These are phyloP conservation scores for Solanum habrochaites DNA, from an alignment of 257 asterid genomes.

Conservation along the genomic window DNA sequence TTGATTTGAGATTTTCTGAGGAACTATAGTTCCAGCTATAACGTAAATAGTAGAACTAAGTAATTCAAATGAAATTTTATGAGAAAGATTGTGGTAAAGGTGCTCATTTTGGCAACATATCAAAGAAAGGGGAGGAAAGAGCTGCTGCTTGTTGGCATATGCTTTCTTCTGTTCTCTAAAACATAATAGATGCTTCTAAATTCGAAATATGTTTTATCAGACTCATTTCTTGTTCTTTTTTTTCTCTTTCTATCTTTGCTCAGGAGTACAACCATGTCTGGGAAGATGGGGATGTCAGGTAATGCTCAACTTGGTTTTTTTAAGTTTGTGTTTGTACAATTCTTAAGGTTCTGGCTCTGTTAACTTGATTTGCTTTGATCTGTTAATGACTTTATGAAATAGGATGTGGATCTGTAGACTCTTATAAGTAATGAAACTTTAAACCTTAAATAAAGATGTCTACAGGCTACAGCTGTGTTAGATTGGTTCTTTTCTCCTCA, in stretches of 20 bases:
- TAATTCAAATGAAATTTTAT: neutral
- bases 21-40: neutral
- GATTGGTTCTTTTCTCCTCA: neutral
- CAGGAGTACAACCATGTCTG: conserved; percentile 90
- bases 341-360: neutral
- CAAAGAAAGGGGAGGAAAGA: neutral
- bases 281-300: conserved; percentile 98
- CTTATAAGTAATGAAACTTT: neutral
- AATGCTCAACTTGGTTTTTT: conserved; percentile 2
- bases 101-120: neutral
- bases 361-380: neutral
- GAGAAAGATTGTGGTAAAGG: neutral
- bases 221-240: neutral
- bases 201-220: neutral
- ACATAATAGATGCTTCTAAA: neutral
- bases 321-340: neutral
- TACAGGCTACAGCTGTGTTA: neutral
- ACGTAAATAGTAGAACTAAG: neutral
- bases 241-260: conserved; percentile 1
- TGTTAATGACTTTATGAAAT: neutral
- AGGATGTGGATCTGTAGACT: neutral
- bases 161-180: neutral
- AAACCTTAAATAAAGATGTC: neutral
- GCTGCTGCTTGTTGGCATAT: neutral
- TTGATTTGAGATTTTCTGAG: neutral